Conservation (phyloP, 805 yeast genomes). For the Kodamaea sagamina region DNA sequence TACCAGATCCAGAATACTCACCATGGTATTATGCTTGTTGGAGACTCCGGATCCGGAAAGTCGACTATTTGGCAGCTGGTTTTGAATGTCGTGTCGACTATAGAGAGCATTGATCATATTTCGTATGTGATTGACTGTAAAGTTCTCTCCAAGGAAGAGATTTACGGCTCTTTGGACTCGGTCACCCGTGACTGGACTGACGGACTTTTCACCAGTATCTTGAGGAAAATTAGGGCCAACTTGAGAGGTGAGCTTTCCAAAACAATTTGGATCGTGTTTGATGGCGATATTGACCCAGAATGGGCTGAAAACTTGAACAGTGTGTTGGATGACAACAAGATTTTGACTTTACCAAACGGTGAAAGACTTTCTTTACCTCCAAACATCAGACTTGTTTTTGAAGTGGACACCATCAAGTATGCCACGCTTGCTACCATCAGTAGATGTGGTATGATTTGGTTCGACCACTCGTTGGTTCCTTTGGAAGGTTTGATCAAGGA, state of each 20-base stretch:
- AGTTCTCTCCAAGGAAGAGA: slow-evolving; percentile 60
- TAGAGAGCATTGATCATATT: slow-evolving; percentile 39
- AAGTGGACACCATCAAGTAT: slow-evolving; percentile 61
- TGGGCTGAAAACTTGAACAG: slow-evolving; percentile 93
- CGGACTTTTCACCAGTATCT: slow-evolving; percentile 71
- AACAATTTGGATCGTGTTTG: slow-evolving; percentile 77
- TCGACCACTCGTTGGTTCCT: slow-evolving; percentile 40
- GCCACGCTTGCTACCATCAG: slow-evolving; percentile 93
- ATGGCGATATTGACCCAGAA: slow-evolving; percentile 90
- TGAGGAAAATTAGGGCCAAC: slow-evolving; percentile 59
- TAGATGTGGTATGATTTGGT: slow-evolving; percentile 87
- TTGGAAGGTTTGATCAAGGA: slow-evolving; percentile 19
- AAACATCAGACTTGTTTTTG: slow-evolving; percentile 70
- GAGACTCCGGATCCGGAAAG: slow-evolving; percentile 77
- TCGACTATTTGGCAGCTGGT: slow-evolving; percentile 53
- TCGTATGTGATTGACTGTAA: slow-evolving; percentile 69
- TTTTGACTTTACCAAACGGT: slow-evolving; percentile 85
- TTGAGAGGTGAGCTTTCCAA: slow-evolving; percentile 58
- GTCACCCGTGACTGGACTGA: slow-evolving; percentile 91
- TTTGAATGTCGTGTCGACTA: slow-evolving; percentile 38
- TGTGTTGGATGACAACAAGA: slow-evolving; percentile 83
- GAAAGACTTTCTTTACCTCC: slow-evolving; percentile 72
- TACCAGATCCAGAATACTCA: slow-evolving; percentile 60
- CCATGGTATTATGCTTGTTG: slow-evolving; percentile 82
- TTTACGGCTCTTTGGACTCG: slow-evolving; percentile 72